phyloP scores from a whole-genome alignment of 108 stramenopile genomes.

The Skeletonema marinoi region DNA sequence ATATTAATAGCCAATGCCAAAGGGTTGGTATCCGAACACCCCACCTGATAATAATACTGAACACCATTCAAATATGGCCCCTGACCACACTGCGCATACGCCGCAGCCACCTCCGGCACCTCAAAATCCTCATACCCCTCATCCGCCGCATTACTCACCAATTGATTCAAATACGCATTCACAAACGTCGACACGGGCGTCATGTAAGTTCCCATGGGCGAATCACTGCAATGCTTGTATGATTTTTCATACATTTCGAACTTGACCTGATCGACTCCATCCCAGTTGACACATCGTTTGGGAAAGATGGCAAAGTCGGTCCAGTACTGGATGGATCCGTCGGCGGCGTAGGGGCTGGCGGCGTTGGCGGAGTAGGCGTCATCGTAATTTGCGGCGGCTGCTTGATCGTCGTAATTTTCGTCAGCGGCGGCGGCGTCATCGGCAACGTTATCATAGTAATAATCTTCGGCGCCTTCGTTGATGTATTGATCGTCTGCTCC shows the following conservation, averaged over 20 bases:
- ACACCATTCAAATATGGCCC: constrained; percentile 32
- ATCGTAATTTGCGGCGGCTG: no score
- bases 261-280: constrained; percentile 63
- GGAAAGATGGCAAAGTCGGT: constrained; percentile 82
- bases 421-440: no score
- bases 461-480: no score
- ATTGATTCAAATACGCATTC: constrained; percentile 70
- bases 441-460: no score
- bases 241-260: constrained; percentile 71
- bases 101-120: constrained; percentile 53
- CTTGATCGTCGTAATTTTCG: no score
- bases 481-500: no score
- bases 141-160: constrained; percentile 57
- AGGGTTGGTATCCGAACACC: constrained; percentile 32
- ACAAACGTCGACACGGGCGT: constrained; percentile 70
- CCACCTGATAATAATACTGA: constrained; percentile 38
- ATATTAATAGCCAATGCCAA: constrained; percentile 70
- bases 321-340: constrained; percentile 81
- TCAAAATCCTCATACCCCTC: constrained; percentile 64
- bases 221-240: constrained; percentile 76
- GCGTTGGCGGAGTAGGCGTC: no score
- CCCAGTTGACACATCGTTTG: constrained; percentile 61
- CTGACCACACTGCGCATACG: no score
- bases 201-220: constrained; percentile 75
- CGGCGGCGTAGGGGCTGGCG: neutral